Conservation (phyloP, 192 early-diverging fungal genomes). For the Entomortierella chlamydospora region DNA sequence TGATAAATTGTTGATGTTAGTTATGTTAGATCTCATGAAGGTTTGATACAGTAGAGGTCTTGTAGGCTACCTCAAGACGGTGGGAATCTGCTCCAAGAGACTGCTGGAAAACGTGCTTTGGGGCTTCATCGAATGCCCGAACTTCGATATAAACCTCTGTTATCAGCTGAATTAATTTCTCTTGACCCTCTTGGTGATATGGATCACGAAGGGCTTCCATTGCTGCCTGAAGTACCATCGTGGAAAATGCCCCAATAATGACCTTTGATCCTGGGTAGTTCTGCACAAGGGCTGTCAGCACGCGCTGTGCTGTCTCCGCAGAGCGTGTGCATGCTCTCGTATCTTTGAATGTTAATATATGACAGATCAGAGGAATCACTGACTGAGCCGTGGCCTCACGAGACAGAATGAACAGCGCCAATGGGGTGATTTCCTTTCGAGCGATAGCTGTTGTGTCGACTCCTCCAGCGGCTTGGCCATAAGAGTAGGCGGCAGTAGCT, state of each 20-base stretch:
- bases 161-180: slow-evolving; percentile 42
- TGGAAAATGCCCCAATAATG: slow-evolving; percentile 17
- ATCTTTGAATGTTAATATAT: slow-evolving; percentile 43
- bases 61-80: slow-evolving; percentile 46
- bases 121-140: slow-evolving; percentile 31
- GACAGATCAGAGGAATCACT: slow-evolving; percentile 21
- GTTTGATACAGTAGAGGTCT: too few relatives aligned
- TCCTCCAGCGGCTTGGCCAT: neutral
- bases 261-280: slow-evolving; percentile 25
- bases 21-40: too few relatives aligned
- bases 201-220: slow-evolving; percentile 45
- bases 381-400: slow-evolving; percentile 19
- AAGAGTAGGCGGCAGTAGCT: neutral
- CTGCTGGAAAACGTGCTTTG: slow-evolving; percentile 32
- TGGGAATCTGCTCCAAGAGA: slow-evolving; percentile 18
- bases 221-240: slow-evolving; percentile 22
- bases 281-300: slow-evolving; percentile 23
- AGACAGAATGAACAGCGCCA: slow-evolving; percentile 27
- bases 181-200: slow-evolving; percentile 52
- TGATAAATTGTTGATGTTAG: neutral
- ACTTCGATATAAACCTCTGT: slow-evolving; percentile 53
- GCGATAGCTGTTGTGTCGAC: neutral
- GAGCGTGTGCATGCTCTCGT: slow-evolving; percentile 27
- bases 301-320: slow-evolving; percentile 19
- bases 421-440: slow-evolving; percentile 31